Evolutionary conservation across 1,139 yeast species (phyloP), one percentile per base, ranked within the genome.

Genomic region (Yamadazyma buinensis): DNA sequence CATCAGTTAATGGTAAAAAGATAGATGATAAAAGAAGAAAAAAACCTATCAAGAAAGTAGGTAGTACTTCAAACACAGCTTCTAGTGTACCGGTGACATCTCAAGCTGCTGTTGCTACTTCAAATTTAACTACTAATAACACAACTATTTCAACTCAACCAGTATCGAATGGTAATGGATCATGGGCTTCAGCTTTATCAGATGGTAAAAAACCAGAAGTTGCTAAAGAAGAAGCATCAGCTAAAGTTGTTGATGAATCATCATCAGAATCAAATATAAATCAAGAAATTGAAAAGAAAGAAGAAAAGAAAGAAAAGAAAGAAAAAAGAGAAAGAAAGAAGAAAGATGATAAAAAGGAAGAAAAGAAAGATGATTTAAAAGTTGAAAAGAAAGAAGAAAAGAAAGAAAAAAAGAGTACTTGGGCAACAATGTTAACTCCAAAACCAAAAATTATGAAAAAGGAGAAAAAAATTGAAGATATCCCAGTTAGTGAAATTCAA

Each of bases 381-480:
- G 60, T 68, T 20, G 52, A 51, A 37, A 47, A 53, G 44, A 55
- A 60, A 43, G 59, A 66, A 13, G 27, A 39, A 8, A 23, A 26
- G 9, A 38, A 29, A 14, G 30, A 38, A 28, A 37, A 37, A 34
- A 38, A 36, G 12, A 35, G 44, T 26, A 64, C 80, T 5, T 76
- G 82, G 83, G 82, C 80, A 23, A 67, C 80, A 21, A 77, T 77
- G 40, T 75, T 76, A 46, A 71, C 81, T 35, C 79, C 83, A 42
- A 72, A 73, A 49, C 64, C 69, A 41, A 23, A 22, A 17, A 32
- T 41, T 21, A 35, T 27, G 18, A 24, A 67, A 27, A 43, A 47
- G 23, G 39, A 46, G 35, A 32, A 32, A 23, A 40, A 41, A 26
- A 28, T 40, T 39, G 34, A 33, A 18, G 47, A 44, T 19, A 41